These are phyloP conservation scores for Leccinellum albellum DNA, from an alignment of 768 basidiomycete species.

Conservation along the genomic window DNA sequence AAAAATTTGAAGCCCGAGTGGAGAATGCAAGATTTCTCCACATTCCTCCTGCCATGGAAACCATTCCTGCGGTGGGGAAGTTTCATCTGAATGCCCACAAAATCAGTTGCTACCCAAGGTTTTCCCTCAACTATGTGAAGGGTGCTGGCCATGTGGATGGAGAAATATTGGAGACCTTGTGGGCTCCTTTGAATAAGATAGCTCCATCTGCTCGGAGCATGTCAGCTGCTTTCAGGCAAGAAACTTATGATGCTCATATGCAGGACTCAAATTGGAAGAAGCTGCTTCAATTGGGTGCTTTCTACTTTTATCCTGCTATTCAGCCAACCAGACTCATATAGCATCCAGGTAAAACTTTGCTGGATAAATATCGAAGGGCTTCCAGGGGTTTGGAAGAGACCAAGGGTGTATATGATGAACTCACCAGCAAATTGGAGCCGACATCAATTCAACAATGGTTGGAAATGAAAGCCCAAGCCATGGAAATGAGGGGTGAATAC, in stretches of 20 bases:
- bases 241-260: slow-evolving; percentile 14
- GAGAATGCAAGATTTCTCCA: neutral
- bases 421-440: neutral
- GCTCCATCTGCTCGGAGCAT: slow-evolving; percentile 21
- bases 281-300: neutral
- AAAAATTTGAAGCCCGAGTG: slow-evolving; percentile 8
- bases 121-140: slow-evolving; percentile 9
- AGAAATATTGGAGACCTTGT: slow-evolving; percentile 34
- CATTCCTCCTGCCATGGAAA: neutral
- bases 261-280: slow-evolving; percentile 1
- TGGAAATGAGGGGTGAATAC: neutral
- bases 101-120: slow-evolving; percentile 22
- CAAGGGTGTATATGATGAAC: neutral
- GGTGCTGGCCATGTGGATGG: slow-evolving; percentile 31
- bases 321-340: too few species aligned
- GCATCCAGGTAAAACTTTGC: neutral
- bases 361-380: neutral
- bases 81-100: slow-evolving; percentile 34
- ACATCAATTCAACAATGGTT: neutral
- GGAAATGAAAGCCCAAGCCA: neutral
- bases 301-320: too few species aligned
- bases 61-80: slow-evolving; percentile 21
- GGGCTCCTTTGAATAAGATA: slow-evolving; percentile 28
- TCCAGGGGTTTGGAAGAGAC: neutral
- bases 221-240: slow-evolving; percentile 18